These are phyloP conservation scores for Osmozyma mogii DNA, from an alignment of 805 yeast species.

Conservation along the genomic window DNA sequence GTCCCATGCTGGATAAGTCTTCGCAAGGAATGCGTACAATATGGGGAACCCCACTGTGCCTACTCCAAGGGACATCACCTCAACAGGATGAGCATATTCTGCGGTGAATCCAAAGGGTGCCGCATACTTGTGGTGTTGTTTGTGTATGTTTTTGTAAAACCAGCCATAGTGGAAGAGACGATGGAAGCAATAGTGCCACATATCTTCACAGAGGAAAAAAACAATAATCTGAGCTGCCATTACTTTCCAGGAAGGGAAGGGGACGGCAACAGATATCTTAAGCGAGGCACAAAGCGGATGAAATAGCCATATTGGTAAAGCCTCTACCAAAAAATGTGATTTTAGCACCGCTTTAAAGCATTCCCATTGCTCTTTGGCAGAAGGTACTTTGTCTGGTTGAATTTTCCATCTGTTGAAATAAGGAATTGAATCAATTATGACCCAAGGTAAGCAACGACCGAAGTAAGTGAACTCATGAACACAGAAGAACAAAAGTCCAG, in stretches of 20 bases:
- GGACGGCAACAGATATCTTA: slow-evolving; percentile 43
- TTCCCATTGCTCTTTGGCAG: slow-evolving; percentile 54
- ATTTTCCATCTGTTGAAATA: slow-evolving; percentile 46
- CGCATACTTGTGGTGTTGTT: slow-evolving; percentile 54
- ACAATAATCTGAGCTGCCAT: slow-evolving; percentile 39
- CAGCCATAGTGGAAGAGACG: slow-evolving; percentile 48
- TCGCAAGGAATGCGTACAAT: slow-evolving; percentile 41
- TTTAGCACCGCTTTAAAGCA: slow-evolving; percentile 49
- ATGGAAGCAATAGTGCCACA: slow-evolving; percentile 58
- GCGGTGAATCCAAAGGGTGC: slow-evolving; percentile 59
- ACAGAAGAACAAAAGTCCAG: slow-evolving; percentile 48
- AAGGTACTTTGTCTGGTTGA: slow-evolving; percentile 45
- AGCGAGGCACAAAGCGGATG: slow-evolving; percentile 46
- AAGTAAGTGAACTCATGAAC: slow-evolving; percentile 51
- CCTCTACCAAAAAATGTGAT: slow-evolving; percentile 52
- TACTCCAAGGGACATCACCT: slow-evolving; percentile 48
- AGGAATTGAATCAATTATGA: slow-evolving; percentile 44
- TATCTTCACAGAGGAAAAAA: slow-evolving; percentile 47
- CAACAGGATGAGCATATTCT: slow-evolving; percentile 55
- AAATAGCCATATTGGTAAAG: slow-evolving; percentile 55
- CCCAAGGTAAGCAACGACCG: slow-evolving; percentile 55
- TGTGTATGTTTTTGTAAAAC: slow-evolving; percentile 50
- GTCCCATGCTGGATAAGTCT: slow-evolving; percentile 6
- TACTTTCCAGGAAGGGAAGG: slow-evolving; percentile 40
- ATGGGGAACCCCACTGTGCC: slow-evolving; percentile 59